Evolutionary conservation across 2,329 filamentous ascomycete genomes (phyloP).

Genomic region (Uncinocarpus reesii): DNA sequence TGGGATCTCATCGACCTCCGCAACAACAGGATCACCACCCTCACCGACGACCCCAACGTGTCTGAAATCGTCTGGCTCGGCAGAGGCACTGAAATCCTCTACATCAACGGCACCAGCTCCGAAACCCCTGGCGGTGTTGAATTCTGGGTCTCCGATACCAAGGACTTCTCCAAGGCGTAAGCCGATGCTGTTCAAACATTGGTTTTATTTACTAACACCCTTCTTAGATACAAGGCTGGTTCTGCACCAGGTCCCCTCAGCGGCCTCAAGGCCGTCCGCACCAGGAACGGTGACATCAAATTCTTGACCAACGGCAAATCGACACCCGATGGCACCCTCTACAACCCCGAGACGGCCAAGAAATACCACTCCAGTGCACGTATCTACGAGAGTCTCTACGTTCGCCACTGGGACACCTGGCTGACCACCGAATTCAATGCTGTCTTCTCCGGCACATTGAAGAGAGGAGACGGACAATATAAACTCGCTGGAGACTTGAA

Average conservation of each 20-base stretch:
- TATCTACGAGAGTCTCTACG: constrained; percentile 65
- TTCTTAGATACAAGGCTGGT: constrained; percentile 30
- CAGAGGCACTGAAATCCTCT: constrained; percentile 50
- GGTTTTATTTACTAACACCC: constrained; percentile 8
- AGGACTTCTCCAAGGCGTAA: constrained; percentile 27
- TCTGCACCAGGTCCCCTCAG: constrained; percentile 31
- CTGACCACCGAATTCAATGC: constrained; percentile 57
- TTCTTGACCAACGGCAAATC: constrained; percentile 50
- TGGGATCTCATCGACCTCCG: constrained; percentile 63
- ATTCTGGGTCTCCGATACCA: constrained; percentile 30
- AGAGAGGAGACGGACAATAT: constrained; percentile 30
- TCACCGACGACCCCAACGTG: constrained; percentile 55
- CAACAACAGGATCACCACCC: constrained; percentile 52
- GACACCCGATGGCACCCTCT: constrained; percentile 57
- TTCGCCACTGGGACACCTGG: constrained; percentile 76
- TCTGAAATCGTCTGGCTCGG: constrained; percentile 69
- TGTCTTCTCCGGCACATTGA: constrained; percentile 61
- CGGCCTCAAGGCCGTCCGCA: constrained; percentile 31
- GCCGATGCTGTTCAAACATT: constrained; percentile 4
- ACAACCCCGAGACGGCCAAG: constrained; percentile 52
- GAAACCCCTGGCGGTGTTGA: constrained; percentile 33
- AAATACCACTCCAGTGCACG: constrained; percentile 55
- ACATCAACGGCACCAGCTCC: constrained; percentile 41
- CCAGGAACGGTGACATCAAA: constrained; percentile 39
- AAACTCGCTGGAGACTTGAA: constrained; percentile 47